phyloP scores from a whole-genome alignment of 2,329 filamentous ascomycete genomes.

The Talaromyces sp. region DNA sequence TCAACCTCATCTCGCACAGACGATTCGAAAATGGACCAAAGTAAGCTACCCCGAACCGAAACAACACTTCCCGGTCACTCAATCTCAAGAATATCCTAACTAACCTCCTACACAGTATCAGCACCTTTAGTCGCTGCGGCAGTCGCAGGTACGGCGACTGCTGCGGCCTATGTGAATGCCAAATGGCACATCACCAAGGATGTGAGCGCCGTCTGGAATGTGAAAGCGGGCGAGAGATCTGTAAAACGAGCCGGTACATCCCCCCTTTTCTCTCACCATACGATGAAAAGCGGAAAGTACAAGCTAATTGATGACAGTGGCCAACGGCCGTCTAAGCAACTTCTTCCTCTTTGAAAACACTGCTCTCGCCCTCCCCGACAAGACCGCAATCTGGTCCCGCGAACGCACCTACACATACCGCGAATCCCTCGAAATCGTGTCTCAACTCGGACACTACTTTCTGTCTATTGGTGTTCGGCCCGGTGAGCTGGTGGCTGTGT shows the following conservation, averaged over 20 bases:
- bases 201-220: slow-evolving; percentile 31
- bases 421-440: slow-evolving; percentile 53
- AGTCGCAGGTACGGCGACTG: slow-evolving; percentile 26
- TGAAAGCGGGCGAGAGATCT: background rate
- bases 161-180: slow-evolving; percentile 51
- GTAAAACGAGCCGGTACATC: slow-evolving; percentile 46
- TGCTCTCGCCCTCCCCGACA: slow-evolving; percentile 51
- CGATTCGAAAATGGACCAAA: background rate
- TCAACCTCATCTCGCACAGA: background rate
- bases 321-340: slow-evolving; percentile 53
- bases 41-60: background rate
- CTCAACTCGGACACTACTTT: slow-evolving; percentile 63
- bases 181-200: slow-evolving; percentile 67
- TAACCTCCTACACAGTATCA: background rate
- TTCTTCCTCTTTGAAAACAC: slow-evolving; percentile 65
- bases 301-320: background rate
- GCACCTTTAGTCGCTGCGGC: slow-evolving; percentile 23
- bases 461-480: slow-evolving; percentile 56
- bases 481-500: slow-evolving; percentile 62
- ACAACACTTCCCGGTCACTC: background rate
- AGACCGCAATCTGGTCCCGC: slow-evolving; percentile 66
- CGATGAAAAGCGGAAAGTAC: too few species aligned
- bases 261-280: background rate
- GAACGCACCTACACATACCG: slow-evolving; percentile 58
- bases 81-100: background rate